Evolutionary conservation across 2,329 filamentous ascomycete species (phyloP), one percentile per base, ranked within the genome.

Genomic region (Ascochyta clinopodiicola): DNA sequence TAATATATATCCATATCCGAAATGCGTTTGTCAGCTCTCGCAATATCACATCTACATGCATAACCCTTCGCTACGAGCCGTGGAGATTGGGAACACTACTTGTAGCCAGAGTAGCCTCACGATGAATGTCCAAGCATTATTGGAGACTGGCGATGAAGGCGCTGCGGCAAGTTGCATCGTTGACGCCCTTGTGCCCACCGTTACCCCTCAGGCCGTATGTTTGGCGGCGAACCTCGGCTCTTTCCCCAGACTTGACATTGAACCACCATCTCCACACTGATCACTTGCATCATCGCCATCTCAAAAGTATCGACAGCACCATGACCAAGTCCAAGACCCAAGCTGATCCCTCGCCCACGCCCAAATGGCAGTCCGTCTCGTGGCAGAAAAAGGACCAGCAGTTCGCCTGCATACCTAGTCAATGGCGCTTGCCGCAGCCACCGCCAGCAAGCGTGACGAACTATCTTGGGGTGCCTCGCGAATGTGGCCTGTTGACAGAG

Each of bases 401-500:
- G 44, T 60, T 54, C 25, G 62, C 68, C 15, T 67, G 74, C 22
- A 80, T 82, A 51, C 80, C 80, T 4, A 59, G 63, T 39, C 73
- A 73, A 63, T 82, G 80, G 79, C 74, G 67, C n/a, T 66, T 82
- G 38, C 55, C 49, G 24, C 55, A 36, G 19, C 42, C 60, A 13
- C 69, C 70, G 0, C 36, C 65, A 38, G n/a, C 63, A 2, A 55
- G 62, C 17, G 59, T 66, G 19, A 67, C 68, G 44, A 71, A 63
- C 51, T 62, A 71, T 45, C 75, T 82, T 46, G 72, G 80, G 25
- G 71, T 86, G 9, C 84, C 84, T 2, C 74, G 78, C n/a, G 74
- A 75, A 44, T 83, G 82, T 61, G 82, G 83, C 0, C 66, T 87
- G 6, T 72, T 87, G 22, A 79, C 69, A 1, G n/a, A 69, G 0